Evolutionary conservation across 768 basidiomycete genomes (phyloP).

Genomic region (Auriscalpium vulgare): DNA sequence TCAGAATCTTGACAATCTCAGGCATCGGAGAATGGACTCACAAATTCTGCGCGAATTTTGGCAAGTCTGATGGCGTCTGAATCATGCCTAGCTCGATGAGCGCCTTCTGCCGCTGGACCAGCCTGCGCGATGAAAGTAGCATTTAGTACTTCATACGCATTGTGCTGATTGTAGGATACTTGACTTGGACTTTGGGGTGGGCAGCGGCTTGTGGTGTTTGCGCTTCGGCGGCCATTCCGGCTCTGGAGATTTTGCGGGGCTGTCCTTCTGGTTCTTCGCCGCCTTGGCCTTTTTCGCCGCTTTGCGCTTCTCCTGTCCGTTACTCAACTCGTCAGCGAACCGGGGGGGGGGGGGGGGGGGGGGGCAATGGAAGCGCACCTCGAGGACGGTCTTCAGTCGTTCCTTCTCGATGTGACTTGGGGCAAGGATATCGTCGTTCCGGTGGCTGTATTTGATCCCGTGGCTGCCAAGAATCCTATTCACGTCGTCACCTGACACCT

Average conservation of each 20-base stretch:
- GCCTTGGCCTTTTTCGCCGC: constrained; percentile 14
- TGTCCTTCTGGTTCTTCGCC: constrained; percentile 6
- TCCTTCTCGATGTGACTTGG: constrained; percentile 65
- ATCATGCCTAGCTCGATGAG: constrained; percentile 59
- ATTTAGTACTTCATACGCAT: neutral
- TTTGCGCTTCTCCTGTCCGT: constrained; percentile 19
- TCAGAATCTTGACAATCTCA: neutral
- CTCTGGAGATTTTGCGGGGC: constrained; percentile 26
- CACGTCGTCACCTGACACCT: constrained; percentile 37
- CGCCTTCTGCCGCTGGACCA: constrained; percentile 47
- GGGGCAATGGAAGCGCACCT: constrained; percentile 27
- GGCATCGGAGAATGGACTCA: constrained; percentile 27
- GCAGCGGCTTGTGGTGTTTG: constrained; percentile 43
- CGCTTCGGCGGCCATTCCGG: constrained; percentile 60
- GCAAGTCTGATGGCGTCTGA: constrained; percentile 39
- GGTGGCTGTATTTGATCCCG: constrained; percentile 67
- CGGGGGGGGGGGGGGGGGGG: no score
- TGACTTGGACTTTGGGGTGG: constrained; percentile 34
- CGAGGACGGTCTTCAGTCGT: constrained; percentile 43
- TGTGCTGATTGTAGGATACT: constrained; percentile 30
- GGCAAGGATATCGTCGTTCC: constrained; percentile 62
- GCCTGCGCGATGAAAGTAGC: constrained; percentile 25
- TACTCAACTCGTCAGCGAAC: neutral
- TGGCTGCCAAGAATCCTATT: constrained; percentile 48
- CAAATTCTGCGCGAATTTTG: constrained; percentile 59